phyloP scores from a whole-genome alignment of 2,329 filamentous ascomycete species.

The Tothia fuscella region DNA sequence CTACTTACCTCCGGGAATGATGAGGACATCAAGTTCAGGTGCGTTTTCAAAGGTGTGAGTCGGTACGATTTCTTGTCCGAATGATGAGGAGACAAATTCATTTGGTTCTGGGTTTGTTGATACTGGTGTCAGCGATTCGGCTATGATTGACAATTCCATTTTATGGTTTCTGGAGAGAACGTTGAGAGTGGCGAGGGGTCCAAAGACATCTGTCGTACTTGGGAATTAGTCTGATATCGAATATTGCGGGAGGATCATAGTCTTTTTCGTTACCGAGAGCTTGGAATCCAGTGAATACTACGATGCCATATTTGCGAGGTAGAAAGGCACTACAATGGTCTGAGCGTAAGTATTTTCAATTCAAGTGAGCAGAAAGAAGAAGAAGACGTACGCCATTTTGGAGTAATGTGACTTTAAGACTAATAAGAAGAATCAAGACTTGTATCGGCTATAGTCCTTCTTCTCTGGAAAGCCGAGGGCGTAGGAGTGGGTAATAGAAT shows the following conservation, averaged over 20 bases:
- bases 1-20: slow-evolving; percentile 57
- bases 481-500: too few relatives aligned
- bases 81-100: slow-evolving; percentile 13
- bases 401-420: too few relatives aligned
- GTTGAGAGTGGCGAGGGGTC: slow-evolving; percentile 1
- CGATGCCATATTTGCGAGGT: background rate
- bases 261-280: background rate
- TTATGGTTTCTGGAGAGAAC: background rate
- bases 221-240: too few relatives aligned
- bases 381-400: too few relatives aligned
- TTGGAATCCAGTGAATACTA: slow-evolving; percentile 2
- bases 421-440: too few relatives aligned
- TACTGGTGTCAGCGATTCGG: slow-evolving; percentile 23
- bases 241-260: background rate
- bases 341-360: too few relatives aligned
- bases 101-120: slow-evolving; percentile 17
- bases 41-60: slow-evolving; percentile 44
- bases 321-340: background rate
- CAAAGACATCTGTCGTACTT: background rate
- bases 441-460: too few relatives aligned
- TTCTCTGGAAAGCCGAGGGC: too few relatives aligned
- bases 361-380: too few relatives aligned
- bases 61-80: slow-evolving; percentile 29
- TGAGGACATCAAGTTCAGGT: slow-evolving; percentile 45
- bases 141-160: slow-evolving; percentile 16